phyloP scores from a whole-genome alignment of 306 rosid species.

The Citrullus amarus region DNA sequence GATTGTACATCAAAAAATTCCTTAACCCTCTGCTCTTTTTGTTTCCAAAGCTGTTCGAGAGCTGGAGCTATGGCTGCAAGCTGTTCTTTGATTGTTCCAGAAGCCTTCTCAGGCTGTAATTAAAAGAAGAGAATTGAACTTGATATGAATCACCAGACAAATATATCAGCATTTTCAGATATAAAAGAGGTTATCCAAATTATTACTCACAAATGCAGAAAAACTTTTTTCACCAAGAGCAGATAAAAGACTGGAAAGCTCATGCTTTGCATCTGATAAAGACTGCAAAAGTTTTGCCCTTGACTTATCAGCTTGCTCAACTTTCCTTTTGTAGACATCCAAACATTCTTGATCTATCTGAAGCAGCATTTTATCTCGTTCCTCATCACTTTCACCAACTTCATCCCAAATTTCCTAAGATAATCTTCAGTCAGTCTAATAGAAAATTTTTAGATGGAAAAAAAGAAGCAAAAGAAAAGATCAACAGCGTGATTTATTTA shows the following conservation, averaged over 20 bases:
- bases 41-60: slow-evolving; percentile 76
- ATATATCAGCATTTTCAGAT: neutral
- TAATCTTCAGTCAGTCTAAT: neutral
- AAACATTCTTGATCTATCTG: slow-evolving; percentile 94
- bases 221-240: slow-evolving; percentile 40
- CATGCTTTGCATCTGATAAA: slow-evolving; percentile 65
- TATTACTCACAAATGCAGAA: slow-evolving; percentile 20
- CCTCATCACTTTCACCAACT: slow-evolving; percentile 92
- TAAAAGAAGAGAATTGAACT: neutral
- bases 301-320: slow-evolving; percentile 86
- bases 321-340: slow-evolving; percentile 95
- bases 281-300: slow-evolving; percentile 91
- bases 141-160: neutral
- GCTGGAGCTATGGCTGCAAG: slow-evolving; percentile 82
- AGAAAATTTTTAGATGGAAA: neutral
- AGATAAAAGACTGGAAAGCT: slow-evolving; percentile 69
- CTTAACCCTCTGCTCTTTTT: slow-evolving; percentile 81
- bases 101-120: slow-evolving; percentile 40
- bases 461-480: neutral
- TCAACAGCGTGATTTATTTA: slow-evolving; percentile 15
- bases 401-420: slow-evolving; percentile 95
- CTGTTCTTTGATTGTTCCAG: slow-evolving; percentile 55
- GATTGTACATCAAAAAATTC: slow-evolving; percentile 83
- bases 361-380: slow-evolving; percentile 94
- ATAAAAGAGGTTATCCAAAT: neutral